Evolutionary conservation across 208 protist species (phyloP), one percentile per base, ranked within the genome.

Genomic region (Leishmania braziliensis): DNA sequence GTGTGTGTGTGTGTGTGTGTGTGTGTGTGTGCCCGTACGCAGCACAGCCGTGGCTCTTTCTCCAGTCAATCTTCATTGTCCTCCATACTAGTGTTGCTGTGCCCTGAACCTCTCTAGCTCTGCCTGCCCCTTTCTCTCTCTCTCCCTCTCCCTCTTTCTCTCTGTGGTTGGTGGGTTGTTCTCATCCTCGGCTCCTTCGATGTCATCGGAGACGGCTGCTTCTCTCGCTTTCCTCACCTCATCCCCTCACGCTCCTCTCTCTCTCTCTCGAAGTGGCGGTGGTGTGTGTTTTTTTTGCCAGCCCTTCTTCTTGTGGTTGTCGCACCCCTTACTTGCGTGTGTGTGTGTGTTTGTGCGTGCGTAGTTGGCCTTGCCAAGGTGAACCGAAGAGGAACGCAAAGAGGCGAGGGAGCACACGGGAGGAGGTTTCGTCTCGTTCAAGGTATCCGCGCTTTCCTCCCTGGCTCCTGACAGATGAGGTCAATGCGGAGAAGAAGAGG

Each of bases 1-100:
- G 39, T 71, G 58, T 84, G 68, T 81, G 71, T 77, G 68, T 75
- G 75, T 76, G 43, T 82, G 70, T 71, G 56, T 81, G 63, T 62
- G 43, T 58, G 29, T 26, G 68, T 82, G 36, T 84, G 36, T 83
- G 53, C 39, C n/a, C 43, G 4, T 46, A 46, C 43, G 43, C 43
- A 46, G 43, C 43, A 6, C 43, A 46, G 43, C 39, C 43, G 43
- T 46, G 43, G 43, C 43, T 46, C 43, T 46, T 46, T 46, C 43
- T 6, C 43, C 43, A 46, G 43, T 46, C 43, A 46, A 46, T 46
- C 43, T 46, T 46, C 43, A 46, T 46, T 46, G 43, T 46, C 0
- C 4, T 46, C 3, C 43, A 46, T 46, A 46, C 43, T 46, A 46
- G 43, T 46, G 43, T 46, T 46, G 43, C 43, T 46, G 43, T 46